Conservation (phyloP, 2,329 filamentous ascomycete genomes). For the Zasmidium angulare region DNA sequence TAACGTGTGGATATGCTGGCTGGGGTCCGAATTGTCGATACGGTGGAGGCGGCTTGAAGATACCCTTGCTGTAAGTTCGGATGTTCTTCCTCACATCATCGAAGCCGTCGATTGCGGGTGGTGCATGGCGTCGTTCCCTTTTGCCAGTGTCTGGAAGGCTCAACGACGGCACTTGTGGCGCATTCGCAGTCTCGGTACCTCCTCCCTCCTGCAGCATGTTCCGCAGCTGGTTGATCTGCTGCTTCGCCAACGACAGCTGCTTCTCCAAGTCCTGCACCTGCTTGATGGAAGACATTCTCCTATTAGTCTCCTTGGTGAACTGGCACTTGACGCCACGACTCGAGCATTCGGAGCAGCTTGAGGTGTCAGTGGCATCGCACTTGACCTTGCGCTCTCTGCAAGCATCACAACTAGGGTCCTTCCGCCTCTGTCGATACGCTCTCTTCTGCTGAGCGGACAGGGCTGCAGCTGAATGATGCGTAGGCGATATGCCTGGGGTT, state of each 20-base stretch:
- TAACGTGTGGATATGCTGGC: constrained; percentile 46
- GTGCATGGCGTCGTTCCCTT: constrained; percentile 61
- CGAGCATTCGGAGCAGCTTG: constrained; percentile 95
- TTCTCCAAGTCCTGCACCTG: constrained; percentile 96
- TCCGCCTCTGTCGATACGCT: constrained; percentile 89
- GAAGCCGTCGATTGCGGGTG: constrained; percentile 66
- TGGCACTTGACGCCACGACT: constrained; percentile 96
- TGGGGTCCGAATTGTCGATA: constrained; percentile 58
- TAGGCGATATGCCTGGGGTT: constrained; percentile 32
- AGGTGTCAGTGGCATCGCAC: constrained; percentile 95
- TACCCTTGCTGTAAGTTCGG: constrained; percentile 69
- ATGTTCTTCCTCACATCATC: constrained; percentile 71
- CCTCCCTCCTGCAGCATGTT: constrained; percentile 59
- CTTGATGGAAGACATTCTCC: constrained; percentile 98
- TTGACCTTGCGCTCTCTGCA: constrained; percentile 80
- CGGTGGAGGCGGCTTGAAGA: constrained; percentile 74
- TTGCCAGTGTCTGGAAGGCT: constrained; percentile 34
- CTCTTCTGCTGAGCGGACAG: constrained; percentile 75
- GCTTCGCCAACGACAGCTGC: constrained; percentile 76
- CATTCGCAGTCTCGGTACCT: constrained; percentile 39
- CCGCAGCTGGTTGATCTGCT: constrained; percentile 74
- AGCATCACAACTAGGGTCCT: constrained; percentile 96
- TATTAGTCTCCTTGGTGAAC: constrained; percentile 98
- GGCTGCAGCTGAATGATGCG: constrained; percentile 44
- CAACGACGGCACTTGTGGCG: constrained; percentile 29